A percentile compares a stretch with the other conserved stretches of the same genome.
phyloP scores from a whole-genome alignment of 495 filamentous ascomycete species.

The Cetradonia linearis region DNA sequence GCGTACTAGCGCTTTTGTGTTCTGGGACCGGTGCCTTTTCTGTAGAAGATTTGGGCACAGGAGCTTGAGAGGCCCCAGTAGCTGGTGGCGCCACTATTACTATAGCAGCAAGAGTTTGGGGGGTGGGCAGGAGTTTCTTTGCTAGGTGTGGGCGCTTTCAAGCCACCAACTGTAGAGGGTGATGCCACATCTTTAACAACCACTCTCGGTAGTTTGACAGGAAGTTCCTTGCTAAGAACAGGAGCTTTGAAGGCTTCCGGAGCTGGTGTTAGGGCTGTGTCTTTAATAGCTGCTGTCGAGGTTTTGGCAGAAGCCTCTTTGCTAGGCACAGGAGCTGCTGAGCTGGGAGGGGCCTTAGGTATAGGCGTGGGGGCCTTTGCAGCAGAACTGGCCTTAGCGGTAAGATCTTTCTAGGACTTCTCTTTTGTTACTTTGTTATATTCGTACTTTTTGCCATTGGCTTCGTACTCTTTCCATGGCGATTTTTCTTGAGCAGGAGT shows the following conservation, averaged over 20 bases:
- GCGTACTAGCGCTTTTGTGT: background rate
- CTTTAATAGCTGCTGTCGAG: background rate
- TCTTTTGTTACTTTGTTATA: conserved; percentile 3
- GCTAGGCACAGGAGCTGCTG: background rate
- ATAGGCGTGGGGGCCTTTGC: background rate
- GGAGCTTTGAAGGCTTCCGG: too few relatives aligned
- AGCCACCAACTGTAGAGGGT: too few relatives aligned
- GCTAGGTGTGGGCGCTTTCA: background rate
- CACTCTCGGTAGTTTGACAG: too few relatives aligned
- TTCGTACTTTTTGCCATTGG: background rate
- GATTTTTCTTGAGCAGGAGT: background rate
- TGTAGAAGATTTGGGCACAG: background rate
- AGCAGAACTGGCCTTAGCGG: background rate
- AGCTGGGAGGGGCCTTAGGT: background rate
- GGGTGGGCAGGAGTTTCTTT: background rate
- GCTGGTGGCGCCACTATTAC: background rate
- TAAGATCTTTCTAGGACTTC: background rate
- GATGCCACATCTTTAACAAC: too few relatives aligned
- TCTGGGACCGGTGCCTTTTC: background rate
- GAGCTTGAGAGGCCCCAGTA: background rate
- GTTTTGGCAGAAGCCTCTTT: background rate
- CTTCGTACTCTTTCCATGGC: conserved; percentile 3
- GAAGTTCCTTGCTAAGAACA: too few relatives aligned
- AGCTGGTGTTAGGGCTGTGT: background rate
- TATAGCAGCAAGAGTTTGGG: background rate